Evolutionary conservation across 768 basidiomycete species (phyloP), one percentile per base, ranked within the genome.

Genomic region (Tulasnella calospora): DNA sequence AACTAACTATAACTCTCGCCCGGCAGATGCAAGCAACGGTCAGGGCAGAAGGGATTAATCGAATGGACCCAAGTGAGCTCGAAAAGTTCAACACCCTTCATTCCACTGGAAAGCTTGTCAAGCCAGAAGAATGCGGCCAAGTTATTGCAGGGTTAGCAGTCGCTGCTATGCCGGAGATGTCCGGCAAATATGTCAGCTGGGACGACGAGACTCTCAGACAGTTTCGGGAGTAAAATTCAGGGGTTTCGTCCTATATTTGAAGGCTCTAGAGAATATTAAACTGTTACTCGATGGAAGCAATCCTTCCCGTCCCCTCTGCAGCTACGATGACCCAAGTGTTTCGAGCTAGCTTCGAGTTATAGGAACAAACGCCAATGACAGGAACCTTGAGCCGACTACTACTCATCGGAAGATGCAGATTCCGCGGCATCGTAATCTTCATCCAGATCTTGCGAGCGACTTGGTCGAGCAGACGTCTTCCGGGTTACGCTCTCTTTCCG

Each of bases 171-270:
- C 86, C 87, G 81, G 84, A 86, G 4, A 83, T 94, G 57, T 92
- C 87, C 76, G 96, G 96, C 33, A 85, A 90, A 81, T 98, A 95
- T 82, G 85, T 96, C 76, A 90, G 87, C 81, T 97, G 95, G 94
- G 89, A 94, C 82, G 88, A 89, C 33, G 90, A 91, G 35, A 89
- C 40, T 44, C 27, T 78, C 10, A 33, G 30, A 13, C 71, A 17
- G 17, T 78, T 36, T n/a, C 17, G 77, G 41, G 27, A 71, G 27
- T 78, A 69, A 67, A 51, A 1, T 9, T 51, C n/a, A 51, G 51
- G n/a, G n/a, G 23, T 4, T 51, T n/a, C 10, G 8, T 51, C 23
- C 10, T 51, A n/a, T 51, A 51, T 51, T 8, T n/a, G 51, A 51
- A 51, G 23, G 7, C 2, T n/a, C 23, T 51, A 3, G 21, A 6